Evolutionary conservation across 148 eudicot genomes (phyloP).

Genomic region (Pharnaceum exiguum): DNA sequence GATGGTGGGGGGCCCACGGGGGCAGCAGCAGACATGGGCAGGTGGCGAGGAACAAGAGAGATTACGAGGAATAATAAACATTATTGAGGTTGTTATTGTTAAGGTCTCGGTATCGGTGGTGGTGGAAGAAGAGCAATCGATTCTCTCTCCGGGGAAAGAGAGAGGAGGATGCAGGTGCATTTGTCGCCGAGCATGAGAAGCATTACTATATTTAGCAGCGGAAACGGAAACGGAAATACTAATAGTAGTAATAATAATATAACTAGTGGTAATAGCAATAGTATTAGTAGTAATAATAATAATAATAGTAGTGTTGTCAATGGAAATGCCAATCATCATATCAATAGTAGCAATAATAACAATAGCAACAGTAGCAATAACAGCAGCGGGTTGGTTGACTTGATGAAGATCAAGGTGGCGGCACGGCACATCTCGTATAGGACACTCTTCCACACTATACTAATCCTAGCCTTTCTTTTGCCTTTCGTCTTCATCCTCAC

Average conservation of each 20-base stretch:
- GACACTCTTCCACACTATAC: slow-evolving; percentile 77
- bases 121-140: neutral
- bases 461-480: slow-evolving; percentile 79
- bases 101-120: neutral
- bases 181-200: slow-evolving; percentile 99
- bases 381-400: slow-evolving; percentile 57
- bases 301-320: too few species aligned
- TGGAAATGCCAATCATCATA: too few species aligned
- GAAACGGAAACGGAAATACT: too few species aligned
- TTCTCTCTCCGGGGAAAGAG: slow-evolving; percentile 13
- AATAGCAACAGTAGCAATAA: too few species aligned
- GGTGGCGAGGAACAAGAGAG: too few species aligned
- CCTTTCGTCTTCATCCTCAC: slow-evolving; percentile 95
- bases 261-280: too few species aligned
- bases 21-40: neutral
- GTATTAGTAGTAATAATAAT: too few species aligned
- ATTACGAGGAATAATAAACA: neutral
- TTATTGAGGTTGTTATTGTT: neutral
- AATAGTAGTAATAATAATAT: too few species aligned
- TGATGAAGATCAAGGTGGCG: slow-evolving; percentile 97
- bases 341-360: too few species aligned
- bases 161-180: slow-evolving; percentile 94
- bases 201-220: slow-evolving; percentile 75
- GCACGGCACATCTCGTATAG: slow-evolving; percentile 90
- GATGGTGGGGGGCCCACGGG: slow-evolving; percentile 14